Conservation (phyloP, 2,329 filamentous ascomycete species). For the Fusarium nisikadoi region DNA sequence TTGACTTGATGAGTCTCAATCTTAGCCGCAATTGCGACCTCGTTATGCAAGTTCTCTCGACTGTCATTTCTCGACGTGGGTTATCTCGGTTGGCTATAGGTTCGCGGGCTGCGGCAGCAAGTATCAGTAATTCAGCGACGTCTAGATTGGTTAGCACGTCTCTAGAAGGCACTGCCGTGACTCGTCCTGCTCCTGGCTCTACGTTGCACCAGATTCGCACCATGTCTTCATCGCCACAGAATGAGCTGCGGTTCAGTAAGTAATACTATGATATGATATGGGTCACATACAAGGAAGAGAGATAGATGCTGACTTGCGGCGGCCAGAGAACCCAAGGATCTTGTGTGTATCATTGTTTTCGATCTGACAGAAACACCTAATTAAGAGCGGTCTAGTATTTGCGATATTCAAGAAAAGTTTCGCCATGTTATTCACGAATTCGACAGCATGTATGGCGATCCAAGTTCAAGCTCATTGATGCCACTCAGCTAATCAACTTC, state of each 20-base stretch:
- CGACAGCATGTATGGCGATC: constrained; percentile 73
- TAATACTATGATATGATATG: background rate
- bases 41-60: constrained; percentile 28
- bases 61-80: constrained; percentile 26
- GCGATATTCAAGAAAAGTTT: constrained; percentile 96
- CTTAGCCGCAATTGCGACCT: background rate
- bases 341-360: constrained; percentile 54
- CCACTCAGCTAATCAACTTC: constrained; percentile 10
- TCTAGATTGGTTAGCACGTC: background rate
- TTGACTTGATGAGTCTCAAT: background rate
- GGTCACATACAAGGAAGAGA: background rate
- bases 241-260: constrained; percentile 50
- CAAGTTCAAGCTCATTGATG: background rate
- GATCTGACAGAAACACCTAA: background rate
- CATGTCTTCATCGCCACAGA: constrained; percentile 28
- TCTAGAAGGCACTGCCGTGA: background rate
- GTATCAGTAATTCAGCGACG: background rate
- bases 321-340: constrained; percentile 59
- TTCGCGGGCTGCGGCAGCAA: constrained; percentile 16
- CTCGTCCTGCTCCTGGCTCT: background rate
- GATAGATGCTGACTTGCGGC: constrained; percentile 14
- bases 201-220: constrained; percentile 13
- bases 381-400: constrained; percentile 69
- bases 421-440: constrained; percentile 85
- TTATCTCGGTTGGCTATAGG: constrained; percentile 28